Percentiles rank a stretch among this genome's conserved stretches.
Conservation (phyloP, 2,329 filamentous ascomycete species). For the Aureobasidium lini region DNA sequence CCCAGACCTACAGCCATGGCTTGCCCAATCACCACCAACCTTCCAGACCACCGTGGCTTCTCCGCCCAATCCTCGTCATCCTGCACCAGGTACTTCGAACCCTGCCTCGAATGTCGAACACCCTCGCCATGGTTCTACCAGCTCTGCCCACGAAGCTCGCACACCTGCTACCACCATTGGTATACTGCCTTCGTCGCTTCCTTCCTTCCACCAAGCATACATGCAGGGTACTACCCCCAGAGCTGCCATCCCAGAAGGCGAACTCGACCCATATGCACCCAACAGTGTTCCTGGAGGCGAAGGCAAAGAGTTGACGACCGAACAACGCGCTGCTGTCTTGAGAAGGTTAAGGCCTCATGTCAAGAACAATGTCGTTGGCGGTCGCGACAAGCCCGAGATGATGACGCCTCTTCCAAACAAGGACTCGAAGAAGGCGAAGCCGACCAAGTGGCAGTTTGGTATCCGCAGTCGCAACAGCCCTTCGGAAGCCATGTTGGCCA, state of each 20-base stretch:
- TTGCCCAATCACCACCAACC: conserved; percentile 49
- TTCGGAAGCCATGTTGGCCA: conserved; percentile 87
- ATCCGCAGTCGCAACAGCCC: conserved; percentile 91
- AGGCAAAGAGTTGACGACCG: conserved; percentile 36
- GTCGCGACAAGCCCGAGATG: conserved; percentile 40
- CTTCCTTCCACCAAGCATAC: conserved; percentile 82
- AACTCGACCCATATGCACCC: conserved; percentile 41
- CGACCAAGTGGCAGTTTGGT: conserved; percentile 94
- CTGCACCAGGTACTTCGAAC: conserved; percentile 15
- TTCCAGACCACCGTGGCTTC: conserved; percentile 33
- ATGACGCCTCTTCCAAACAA: conserved; percentile 46
- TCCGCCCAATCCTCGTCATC: conserved; percentile 24
- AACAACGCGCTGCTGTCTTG: conserved; percentile 72
- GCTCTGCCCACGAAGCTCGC: conserved; percentile 32
- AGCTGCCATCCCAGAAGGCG: conserved; percentile 36
- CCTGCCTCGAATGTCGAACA: conserved; percentile 28
- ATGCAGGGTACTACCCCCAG: conserved; percentile 59
- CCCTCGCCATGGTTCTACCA: conserved; percentile 37
- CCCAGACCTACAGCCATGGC: conserved; percentile 46
- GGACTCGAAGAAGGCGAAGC: conserved; percentile 52
- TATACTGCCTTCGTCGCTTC: conserved; percentile 83
- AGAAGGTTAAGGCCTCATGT: conserved; percentile 81
- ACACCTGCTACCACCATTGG: conserved; percentile 68
- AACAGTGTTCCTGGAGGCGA: conserved; percentile 19
- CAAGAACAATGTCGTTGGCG: conserved; percentile 40